Evolutionary conservation across 164 flowering plant species (phyloP).

Genomic region (Saururus chinensis): DNA sequence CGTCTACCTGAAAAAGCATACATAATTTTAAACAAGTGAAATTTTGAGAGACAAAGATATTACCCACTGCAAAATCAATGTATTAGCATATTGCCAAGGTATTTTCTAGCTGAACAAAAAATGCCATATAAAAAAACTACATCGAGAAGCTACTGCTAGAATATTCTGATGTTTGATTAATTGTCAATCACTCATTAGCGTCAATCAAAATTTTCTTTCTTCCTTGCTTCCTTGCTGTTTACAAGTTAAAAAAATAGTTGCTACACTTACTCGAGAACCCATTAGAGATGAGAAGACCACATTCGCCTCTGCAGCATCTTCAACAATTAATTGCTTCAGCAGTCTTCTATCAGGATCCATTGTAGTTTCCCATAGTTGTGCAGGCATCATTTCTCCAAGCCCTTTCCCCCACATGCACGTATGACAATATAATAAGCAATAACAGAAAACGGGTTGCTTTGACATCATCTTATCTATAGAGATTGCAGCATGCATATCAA

Average conservation of each 20-base stretch:
- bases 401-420: conserved; percentile 29
- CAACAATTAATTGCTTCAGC: conserved; percentile 68
- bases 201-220: neutral
- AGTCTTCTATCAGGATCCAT: conserved; percentile 73
- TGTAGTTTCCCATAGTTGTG: conserved; percentile 94
- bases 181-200: neutral
- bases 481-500: neutral
- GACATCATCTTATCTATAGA: neutral
- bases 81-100: neutral
- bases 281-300: conserved; percentile 82
- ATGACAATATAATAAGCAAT: neutral
- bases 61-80: neutral
- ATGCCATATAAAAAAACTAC: neutral
- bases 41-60: neutral
- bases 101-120: no score
- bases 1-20: conserved; percentile 51
- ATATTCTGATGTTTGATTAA: neutral
- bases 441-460: neutral
- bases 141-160: neutral
- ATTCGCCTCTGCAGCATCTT: conserved; percentile 91
- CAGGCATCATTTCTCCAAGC: conserved; percentile 98
- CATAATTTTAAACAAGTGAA: neutral
- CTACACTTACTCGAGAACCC: conserved; percentile 63
- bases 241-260: neutral
- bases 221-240: neutral